Conservation (phyloP, 2,329 filamentous ascomycete genomes). For the Ceratocystis cubensis region DNA sequence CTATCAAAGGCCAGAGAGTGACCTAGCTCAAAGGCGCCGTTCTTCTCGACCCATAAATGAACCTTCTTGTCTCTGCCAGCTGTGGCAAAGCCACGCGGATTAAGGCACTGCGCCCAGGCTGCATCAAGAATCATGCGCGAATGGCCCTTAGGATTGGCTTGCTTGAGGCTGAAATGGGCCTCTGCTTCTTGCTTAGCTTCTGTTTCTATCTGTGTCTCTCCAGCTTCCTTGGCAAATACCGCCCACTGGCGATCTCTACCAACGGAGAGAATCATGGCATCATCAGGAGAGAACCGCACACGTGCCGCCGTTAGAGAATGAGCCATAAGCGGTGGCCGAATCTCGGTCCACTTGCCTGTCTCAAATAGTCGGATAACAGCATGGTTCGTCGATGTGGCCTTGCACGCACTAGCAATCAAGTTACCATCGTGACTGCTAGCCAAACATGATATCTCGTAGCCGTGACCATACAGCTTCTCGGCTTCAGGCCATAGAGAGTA, state of each 20-base stretch:
- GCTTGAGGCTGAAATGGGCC: constrained; percentile 43
- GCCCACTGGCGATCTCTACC: constrained; percentile 87
- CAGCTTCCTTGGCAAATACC: constrained; percentile 49
- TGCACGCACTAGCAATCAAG: constrained; percentile 81
- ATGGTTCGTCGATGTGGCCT: constrained; percentile 83
- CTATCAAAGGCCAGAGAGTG: constrained; percentile 39
- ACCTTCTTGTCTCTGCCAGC: constrained; percentile 81
- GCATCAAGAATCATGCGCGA: constrained; percentile 83
- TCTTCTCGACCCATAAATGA: constrained; percentile 49
- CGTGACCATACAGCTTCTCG: constrained; percentile 95
- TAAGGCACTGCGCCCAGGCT: constrained; percentile 57
- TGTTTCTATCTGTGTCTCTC: background rate
- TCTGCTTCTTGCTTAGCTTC: constrained; percentile 8
- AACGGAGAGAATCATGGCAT: constrained; percentile 67
- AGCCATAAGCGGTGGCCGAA: constrained; percentile 68
- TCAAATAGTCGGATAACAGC: constrained; percentile 89
- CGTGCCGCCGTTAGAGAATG: constrained; percentile 79
- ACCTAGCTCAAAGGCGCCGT: constrained; percentile 23
- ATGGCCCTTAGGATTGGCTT: constrained; percentile 72
- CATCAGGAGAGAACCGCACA: constrained; percentile 65
- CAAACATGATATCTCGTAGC: constrained; percentile 87
- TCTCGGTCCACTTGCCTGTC: constrained; percentile 73
- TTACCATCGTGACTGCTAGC: constrained; percentile 62
- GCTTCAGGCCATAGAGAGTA: constrained; percentile 91
- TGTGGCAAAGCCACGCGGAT: constrained; percentile 56